Conservation (phyloP, 2,329 filamentous ascomycete species). For the Clonostachys rhizophaga region DNA sequence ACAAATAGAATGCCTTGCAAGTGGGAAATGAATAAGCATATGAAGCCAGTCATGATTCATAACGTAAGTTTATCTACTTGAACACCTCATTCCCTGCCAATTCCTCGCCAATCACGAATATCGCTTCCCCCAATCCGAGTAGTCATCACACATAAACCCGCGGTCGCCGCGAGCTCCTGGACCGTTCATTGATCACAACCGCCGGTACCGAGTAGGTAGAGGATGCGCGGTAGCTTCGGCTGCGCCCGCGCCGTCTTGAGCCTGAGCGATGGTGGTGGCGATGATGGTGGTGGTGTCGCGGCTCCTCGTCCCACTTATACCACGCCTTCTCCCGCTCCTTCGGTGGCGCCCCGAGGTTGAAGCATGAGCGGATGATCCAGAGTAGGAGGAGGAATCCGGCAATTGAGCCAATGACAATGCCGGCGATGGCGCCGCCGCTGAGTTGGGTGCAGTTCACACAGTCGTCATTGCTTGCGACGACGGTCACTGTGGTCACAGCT, state of each 20-base stretch:
- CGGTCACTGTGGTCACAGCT: constrained; percentile 18
- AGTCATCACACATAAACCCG: too few species aligned
- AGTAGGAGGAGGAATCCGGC: constrained; percentile 36
- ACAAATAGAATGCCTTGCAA: too few species aligned
- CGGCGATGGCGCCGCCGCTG: constrained; percentile 43
- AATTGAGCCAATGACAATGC: constrained; percentile 44
- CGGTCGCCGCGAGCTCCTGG: not conserved
- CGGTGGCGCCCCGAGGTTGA: constrained; percentile 28
- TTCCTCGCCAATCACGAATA: too few species aligned
- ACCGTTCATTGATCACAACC: not conserved
- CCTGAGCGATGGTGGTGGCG: not conserved
- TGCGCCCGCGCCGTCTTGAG: not conserved
- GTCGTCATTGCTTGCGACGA: constrained; percentile 11
- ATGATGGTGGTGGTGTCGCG: constrained; percentile 8
- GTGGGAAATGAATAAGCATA: too few species aligned
- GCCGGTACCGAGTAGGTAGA: not conserved
- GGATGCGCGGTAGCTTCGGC: not conserved
- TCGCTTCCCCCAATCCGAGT: too few species aligned
- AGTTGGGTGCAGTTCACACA: constrained; percentile 17
- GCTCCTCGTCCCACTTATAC: constrained; percentile 19
- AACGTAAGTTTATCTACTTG: too few species aligned
- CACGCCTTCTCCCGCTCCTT: constrained; percentile 17
- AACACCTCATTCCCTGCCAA: too few species aligned
- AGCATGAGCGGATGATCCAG: constrained; percentile 41
- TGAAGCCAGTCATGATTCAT: too few species aligned